Evolutionary conservation across 768 basidiomycete species (phyloP).

Genomic region (Pholiota conissans): DNA sequence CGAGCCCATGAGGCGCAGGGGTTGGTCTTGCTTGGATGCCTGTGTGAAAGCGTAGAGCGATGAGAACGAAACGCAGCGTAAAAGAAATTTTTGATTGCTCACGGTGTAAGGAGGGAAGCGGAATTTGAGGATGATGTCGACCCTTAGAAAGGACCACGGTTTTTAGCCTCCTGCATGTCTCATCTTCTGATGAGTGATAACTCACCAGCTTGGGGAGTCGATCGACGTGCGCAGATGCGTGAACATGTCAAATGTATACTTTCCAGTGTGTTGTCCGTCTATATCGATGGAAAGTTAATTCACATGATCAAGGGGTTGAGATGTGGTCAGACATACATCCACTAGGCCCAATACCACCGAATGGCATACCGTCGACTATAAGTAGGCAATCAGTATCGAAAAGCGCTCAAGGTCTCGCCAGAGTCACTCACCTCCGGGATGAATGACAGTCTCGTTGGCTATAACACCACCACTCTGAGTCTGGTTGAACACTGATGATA

Average conservation of each 20-base stretch:
- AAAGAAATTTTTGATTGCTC: constrained; percentile 11
- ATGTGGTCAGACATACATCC: constrained; percentile 54
- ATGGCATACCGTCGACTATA: constrained; percentile 62
- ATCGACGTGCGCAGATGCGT: constrained; percentile 67
- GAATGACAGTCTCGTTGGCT: constrained; percentile 72
- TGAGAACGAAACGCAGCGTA: background rate
- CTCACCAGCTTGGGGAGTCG: constrained; percentile 61
- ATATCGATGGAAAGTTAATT: no score
- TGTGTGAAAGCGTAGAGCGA: constrained; percentile 6
- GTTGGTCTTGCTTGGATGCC: constrained; percentile 28
- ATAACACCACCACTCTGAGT: constrained; percentile 72
- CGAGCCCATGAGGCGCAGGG: constrained; percentile 26
- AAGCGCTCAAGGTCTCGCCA: background rate
- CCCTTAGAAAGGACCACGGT: constrained; percentile 33
- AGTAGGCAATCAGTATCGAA: background rate
- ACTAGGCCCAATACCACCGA: constrained; percentile 72
- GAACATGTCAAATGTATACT: constrained; percentile 75
- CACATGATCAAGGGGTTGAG: background rate
- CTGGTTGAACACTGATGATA: constrained; percentile 54
- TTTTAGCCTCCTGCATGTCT: no score
- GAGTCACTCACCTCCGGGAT: constrained; percentile 46
- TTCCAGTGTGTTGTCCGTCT: constrained; percentile 71
- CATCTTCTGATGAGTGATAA: no score
- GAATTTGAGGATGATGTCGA: constrained; percentile 48
- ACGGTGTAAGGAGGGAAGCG: constrained; percentile 66